Conservation (phyloP, 1,284 basidiomycete genomes). For the Hypsizygus ulmarius region DNA sequence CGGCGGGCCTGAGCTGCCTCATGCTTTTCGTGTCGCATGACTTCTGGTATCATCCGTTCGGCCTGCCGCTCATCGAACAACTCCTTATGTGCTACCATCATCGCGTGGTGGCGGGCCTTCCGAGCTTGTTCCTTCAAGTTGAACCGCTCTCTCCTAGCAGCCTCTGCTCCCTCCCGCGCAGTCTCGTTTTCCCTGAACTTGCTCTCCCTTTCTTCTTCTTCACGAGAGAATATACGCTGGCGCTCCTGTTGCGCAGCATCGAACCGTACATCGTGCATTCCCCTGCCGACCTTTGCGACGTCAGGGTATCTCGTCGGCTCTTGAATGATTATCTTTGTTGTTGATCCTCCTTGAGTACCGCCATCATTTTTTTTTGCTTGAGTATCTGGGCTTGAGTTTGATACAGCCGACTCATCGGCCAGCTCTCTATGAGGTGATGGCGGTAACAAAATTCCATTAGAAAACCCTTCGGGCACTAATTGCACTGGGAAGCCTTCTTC, state of each 20-base stretch:
- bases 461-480: no score
- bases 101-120: no score
- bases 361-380: no score
- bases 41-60: background rate
- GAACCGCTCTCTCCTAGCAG: background rate
- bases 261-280: background rate
- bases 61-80: background rate
- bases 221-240: background rate
- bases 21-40: background rate
- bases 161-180: background rate
- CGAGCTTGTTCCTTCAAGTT: background rate
- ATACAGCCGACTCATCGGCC: no score
- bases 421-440: no score
- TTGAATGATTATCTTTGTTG: no score
- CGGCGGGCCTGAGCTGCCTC: background rate
- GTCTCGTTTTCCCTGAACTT: background rate
- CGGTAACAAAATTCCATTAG: no score
- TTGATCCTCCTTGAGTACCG: no score
- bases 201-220: background rate
- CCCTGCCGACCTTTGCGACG: no score
- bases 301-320: no score
- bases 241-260: background rate
- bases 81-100: background rate
- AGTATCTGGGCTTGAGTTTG: no score
- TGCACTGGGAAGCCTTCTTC: no score